Conservation (phyloP, 257 asterid species). For the Solanum chiquidenum region DNA sequence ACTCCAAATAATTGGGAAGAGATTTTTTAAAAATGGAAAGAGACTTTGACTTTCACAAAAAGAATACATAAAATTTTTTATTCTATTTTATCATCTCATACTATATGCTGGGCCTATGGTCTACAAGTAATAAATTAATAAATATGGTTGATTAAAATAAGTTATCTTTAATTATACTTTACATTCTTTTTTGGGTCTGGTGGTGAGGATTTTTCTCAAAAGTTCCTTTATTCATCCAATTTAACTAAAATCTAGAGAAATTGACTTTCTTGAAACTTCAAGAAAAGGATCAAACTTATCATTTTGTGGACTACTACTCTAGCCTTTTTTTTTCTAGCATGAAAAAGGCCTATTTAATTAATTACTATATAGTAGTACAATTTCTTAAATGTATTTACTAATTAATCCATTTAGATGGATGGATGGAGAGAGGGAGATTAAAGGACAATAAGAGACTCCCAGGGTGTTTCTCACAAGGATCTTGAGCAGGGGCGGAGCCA, state of each 20-base stretch:
- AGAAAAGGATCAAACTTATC: neutral
- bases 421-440: neutral
- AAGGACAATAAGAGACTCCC: neutral
- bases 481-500: neutral
- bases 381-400: neutral
- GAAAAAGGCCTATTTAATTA: neutral
- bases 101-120: neutral
- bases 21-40: neutral
- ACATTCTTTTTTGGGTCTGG: neutral
- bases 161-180: neutral
- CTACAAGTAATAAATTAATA: neutral
- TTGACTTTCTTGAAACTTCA: neutral
- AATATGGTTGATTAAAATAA: neutral
- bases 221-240: neutral
- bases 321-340: neutral
- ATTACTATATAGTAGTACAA: neutral
- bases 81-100: neutral
- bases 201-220: neutral
- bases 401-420: neutral
- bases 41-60: neutral
- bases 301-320: neutral
- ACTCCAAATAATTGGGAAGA: neutral
- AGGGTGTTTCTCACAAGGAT: neutral
- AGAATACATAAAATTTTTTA: neutral
- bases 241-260: neutral